These are phyloP conservation scores for Mortierella sp. DNA, from an alignment of 371 early-diverging fungal species.

Conservation along the genomic window DNA sequence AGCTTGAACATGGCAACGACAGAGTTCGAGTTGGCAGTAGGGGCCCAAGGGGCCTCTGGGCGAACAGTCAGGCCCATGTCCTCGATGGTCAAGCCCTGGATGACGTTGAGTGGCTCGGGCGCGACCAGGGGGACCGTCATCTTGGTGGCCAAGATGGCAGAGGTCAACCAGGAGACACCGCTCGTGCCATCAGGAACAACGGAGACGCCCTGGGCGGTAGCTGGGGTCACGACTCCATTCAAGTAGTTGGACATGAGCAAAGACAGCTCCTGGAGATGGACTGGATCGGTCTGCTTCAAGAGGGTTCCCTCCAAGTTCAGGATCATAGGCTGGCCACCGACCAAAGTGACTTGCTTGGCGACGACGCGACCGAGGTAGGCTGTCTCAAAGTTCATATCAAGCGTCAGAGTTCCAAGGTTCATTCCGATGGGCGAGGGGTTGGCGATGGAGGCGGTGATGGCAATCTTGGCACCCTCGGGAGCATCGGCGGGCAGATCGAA, in stretches of 20 bases:
- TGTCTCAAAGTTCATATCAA: slow-evolving; percentile 64
- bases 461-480: slow-evolving; percentile 47
- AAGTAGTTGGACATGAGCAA: slow-evolving; percentile 66
- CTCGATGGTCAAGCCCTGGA: slow-evolving; percentile 61
- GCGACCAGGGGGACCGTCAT: slow-evolving; percentile 61
- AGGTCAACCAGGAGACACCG: slow-evolving; percentile 63
- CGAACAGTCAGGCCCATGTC: slow-evolving; percentile 63
- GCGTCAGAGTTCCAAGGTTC: slow-evolving; percentile 64
- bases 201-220: slow-evolving; percentile 66
- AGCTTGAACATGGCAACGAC: slow-evolving; percentile 66
- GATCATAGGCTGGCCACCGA: slow-evolving; percentile 59
- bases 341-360: slow-evolving; percentile 58
- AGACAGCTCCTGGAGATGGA: slow-evolving; percentile 58
- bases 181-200: slow-evolving; percentile 66
- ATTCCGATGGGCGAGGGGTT: slow-evolving; percentile 72
- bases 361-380: slow-evolving; percentile 63
- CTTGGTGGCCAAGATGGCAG: slow-evolving; percentile 60
- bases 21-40: slow-evolving; percentile 58
- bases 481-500: slow-evolving; percentile 67
- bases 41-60: slow-evolving; percentile 59
- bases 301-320: slow-evolving; percentile 64
- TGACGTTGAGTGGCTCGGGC: slow-evolving; percentile 58
- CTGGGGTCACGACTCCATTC: slow-evolving; percentile 58
- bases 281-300: slow-evolving; percentile 57
- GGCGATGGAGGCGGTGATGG: slow-evolving; percentile 59